phyloP scores from a whole-genome alignment of 345 rosid genomes.

The Firmiana major region DNA sequence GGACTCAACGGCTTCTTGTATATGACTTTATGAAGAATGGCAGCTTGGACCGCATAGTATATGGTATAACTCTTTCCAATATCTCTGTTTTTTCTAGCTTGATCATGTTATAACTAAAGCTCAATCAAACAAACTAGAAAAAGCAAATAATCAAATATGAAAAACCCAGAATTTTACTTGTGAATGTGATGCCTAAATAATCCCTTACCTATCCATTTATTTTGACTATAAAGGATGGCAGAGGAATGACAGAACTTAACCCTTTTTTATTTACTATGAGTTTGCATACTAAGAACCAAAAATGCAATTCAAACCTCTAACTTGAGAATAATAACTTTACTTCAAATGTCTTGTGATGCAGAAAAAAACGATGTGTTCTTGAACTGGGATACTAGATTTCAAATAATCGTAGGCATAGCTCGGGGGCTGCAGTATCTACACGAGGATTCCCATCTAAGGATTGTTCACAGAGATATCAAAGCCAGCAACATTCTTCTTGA shows the following conservation, averaged over 20 bases:
- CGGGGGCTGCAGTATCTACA: slow-evolving; percentile 67
- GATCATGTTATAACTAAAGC: too few relatives aligned
- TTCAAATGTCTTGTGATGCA: slow-evolving; percentile 13
- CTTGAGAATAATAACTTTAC: background rate
- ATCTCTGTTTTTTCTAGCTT: background rate
- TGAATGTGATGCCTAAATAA: too few relatives aligned
- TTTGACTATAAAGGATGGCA: too few relatives aligned
- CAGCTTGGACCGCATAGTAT: slow-evolving; percentile 58
- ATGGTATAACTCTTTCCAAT: slow-evolving; percentile 28
- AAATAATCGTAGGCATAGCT: slow-evolving; percentile 57
- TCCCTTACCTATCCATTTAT: too few relatives aligned
- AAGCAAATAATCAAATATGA: too few relatives aligned
- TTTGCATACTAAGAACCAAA: background rate
- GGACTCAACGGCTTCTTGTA: slow-evolving; percentile 55
- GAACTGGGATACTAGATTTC: slow-evolving; percentile 50
- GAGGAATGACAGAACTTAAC: too few relatives aligned
- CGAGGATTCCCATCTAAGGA: slow-evolving; percentile 58
- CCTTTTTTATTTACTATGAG: too few relatives aligned
- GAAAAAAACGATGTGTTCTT: slow-evolving; percentile 39
- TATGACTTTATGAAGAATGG: slow-evolving; percentile 64
- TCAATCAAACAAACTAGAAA: too few relatives aligned
- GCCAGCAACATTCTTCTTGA: slow-evolving; percentile 79
- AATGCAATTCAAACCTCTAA: background rate
- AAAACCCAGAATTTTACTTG: too few relatives aligned
- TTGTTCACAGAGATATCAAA: slow-evolving; percentile 67